Evolutionary conservation across 129 eudicot genomes (phyloP), one percentile per base, ranked within the genome.

Genomic region (Dittrichia graveolens): DNA sequence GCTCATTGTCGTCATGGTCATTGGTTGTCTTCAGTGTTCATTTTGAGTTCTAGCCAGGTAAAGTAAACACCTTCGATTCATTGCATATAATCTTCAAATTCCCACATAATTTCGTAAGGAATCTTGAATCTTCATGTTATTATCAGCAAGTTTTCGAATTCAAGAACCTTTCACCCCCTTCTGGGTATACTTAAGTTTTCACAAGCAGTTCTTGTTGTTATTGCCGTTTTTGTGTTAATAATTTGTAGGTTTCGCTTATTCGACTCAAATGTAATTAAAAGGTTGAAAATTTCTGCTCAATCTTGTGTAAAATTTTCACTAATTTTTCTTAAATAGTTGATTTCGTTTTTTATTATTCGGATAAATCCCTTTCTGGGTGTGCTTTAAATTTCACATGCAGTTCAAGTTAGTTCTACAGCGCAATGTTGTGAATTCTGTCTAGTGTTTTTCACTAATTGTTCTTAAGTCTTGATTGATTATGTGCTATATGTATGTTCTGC

Each of bases 401-500:
- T n/a, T n/a, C n/a, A n/a, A n/a, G n/a, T n/a, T 47, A 47, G 12
- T 14, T 48, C 45, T 49, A 6, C 61, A 8, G 10, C 61, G 11
- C 39, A 8, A 39, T 38, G 7, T 63, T 42, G 6, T 63, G 31
- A 14, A 15, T 16, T 5, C 3, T 11, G 1, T 37, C 8, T 4
- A 3, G 42, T 7, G 15, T 38, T 61, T 61, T 61, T 11, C 43
- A 35, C 16, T 18, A 14, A 11, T 54, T n/a, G 19, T 47, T 61
- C n/a, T 37, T 74, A 43, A 40, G 39, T 72, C 45, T 34, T 46
- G 49, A 37, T 45, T 61, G 12, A 48, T 61, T 7, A 13, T 19
- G 63, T 31, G 65, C 52, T 78, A 47, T 50, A 67, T 67, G 24
- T 19, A 19, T 75, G 43, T 18, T 72, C 42, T 65, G 41, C 81